phyloP scores from a whole-genome alignment of 2,329 filamentous ascomycete species.

The Chrysoporthe cubensis region DNA sequence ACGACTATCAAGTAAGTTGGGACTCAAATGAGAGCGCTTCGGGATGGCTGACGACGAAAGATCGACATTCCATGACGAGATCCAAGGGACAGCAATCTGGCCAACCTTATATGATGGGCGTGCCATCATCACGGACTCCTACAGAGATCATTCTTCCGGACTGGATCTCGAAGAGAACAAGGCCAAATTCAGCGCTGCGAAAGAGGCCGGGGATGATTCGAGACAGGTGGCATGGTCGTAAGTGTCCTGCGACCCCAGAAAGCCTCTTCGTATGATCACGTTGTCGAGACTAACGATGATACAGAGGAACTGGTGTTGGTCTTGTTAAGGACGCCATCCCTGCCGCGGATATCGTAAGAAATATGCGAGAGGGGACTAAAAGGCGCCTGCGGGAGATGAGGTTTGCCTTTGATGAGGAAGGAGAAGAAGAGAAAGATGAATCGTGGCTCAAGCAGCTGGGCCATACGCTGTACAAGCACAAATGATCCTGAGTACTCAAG shows the following conservation, averaged over 20 bases:
- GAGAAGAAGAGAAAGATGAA: constrained; percentile 18
- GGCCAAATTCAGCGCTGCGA: constrained; percentile 43
- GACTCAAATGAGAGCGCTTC: background rate
- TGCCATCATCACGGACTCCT: constrained; percentile 45
- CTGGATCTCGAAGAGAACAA: constrained; percentile 48
- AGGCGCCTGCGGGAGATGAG: constrained; percentile 39
- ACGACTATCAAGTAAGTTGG: constrained; percentile 49
- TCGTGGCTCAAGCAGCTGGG: constrained; percentile 29
- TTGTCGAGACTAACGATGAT: constrained; percentile 8
- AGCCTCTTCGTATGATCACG: too few relatives aligned
- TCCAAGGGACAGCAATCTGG: constrained; percentile 46
- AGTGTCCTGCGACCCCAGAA: constrained; percentile 18
- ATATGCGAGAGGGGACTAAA: constrained; percentile 44
- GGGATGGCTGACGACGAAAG: constrained; percentile 20
- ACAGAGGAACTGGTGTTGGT: constrained; percentile 48
- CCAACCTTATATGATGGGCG: constrained; percentile 49
- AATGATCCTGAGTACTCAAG: constrained; percentile 2
- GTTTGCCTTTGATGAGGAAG: constrained; percentile 28
- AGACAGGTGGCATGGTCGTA: constrained; percentile 44
- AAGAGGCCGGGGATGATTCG: constrained; percentile 38
- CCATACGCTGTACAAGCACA: constrained; percentile 27
- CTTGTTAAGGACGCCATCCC: constrained; percentile 47
- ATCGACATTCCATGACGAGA: constrained; percentile 47
- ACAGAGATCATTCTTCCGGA: constrained; percentile 45
- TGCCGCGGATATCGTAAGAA: constrained; percentile 48